Base-by-base conservation (phyloP, 495 filamentous ascomycete genomes). In the Clohesyomyces aquaticus region DNA sequence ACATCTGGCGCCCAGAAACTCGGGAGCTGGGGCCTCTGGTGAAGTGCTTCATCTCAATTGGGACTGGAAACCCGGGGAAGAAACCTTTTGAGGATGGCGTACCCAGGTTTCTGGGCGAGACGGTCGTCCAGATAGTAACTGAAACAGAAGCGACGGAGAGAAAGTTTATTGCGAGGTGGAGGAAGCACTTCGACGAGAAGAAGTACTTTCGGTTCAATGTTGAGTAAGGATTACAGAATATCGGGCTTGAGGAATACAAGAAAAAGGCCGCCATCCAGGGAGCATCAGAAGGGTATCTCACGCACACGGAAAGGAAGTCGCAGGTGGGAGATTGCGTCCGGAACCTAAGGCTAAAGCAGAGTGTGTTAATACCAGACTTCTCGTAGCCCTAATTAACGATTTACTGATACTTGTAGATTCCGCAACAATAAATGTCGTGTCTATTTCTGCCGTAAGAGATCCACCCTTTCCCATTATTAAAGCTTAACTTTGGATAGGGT, bases 1-100 rank as follows among this genome's bases (percentile, higher is more conserved):
- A 41, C 29, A 63, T 71, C 26, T 71, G 65, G 65, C 73, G 71
- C 56, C 23, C 56, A 1, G 69, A 73, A 27, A 70, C 66, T n/a
- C 66, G 67, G 28, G 65, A 76, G 1, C 56, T 77, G 48, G 69
- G 74, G 65, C 67, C 66, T 19, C 59, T 73, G 0, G 70, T 77
- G 14, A 77, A 74, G 42, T 78, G 74, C 59, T 74, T 79, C 22
- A 67, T 80, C 19, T 79, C 73, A 53, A 66, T 63, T 35, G 60
- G 60, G 12, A 56, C 60, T 8, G 60, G 60, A 55, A 55, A 55
- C 43, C 60, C 51, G 9, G 53, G 51, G 11, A 57, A 48, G 25
- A 57, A 57, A 41, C 19, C 51, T 3, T 14, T 63, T 28, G 41
- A 50, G n/a, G 60, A 63, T 19, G 57, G 28, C 18, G 29, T 55